Percentiles rank a stretch among this genome's conserved stretches.
phyloP scores from a whole-genome alignment of 1,284 basidiomycete genomes.

The Porodaedalea pini region DNA sequence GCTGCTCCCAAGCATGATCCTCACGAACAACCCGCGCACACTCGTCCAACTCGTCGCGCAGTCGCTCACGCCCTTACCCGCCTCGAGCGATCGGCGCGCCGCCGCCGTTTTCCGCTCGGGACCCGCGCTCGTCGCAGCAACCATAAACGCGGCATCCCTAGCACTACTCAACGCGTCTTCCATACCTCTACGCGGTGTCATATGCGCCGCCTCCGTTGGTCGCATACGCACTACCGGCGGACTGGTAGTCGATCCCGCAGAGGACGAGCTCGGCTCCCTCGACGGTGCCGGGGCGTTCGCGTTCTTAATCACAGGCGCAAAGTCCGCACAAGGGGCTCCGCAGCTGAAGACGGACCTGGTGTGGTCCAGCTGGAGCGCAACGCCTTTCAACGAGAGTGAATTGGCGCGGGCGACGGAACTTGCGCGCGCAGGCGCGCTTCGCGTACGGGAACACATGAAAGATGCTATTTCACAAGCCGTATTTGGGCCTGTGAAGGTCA shows the following conservation, averaged over 20 bases:
- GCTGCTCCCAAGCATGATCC: slow-evolving; percentile 56
- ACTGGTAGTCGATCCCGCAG: slow-evolving; percentile 53
- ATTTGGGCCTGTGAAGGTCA: background rate
- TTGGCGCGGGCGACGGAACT: slow-evolving; percentile 42
- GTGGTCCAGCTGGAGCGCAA: slow-evolving; percentile 54
- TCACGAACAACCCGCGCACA: slow-evolving; percentile 62
- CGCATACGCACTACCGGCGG: slow-evolving; percentile 25
- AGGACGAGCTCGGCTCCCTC: slow-evolving; percentile 38
- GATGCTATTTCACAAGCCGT: slow-evolving; percentile 19
- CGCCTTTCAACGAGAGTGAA: slow-evolving; percentile 39
- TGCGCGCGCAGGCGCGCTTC: slow-evolving; percentile 42
- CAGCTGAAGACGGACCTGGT: slow-evolving; percentile 34
- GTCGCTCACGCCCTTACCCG: slow-evolving; percentile 38
- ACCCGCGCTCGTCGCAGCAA: slow-evolving; percentile 44
- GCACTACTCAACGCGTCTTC: slow-evolving; percentile 66
- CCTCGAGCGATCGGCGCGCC: slow-evolving; percentile 23
- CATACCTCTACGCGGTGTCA: slow-evolving; percentile 64
- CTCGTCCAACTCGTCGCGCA: slow-evolving; percentile 71
- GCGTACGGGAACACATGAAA: slow-evolving; percentile 49
- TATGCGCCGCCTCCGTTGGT: slow-evolving; percentile 62
- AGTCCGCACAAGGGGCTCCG: slow-evolving; percentile 14
- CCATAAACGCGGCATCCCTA: slow-evolving; percentile 65
- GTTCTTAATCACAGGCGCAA: slow-evolving; percentile 51
- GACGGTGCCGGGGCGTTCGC: slow-evolving; percentile 60
- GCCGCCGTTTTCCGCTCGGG: slow-evolving; percentile 16